Base-by-base conservation (phyloP, 495 filamentous ascomycete genomes). In the Rhypophila decipiens region DNA sequence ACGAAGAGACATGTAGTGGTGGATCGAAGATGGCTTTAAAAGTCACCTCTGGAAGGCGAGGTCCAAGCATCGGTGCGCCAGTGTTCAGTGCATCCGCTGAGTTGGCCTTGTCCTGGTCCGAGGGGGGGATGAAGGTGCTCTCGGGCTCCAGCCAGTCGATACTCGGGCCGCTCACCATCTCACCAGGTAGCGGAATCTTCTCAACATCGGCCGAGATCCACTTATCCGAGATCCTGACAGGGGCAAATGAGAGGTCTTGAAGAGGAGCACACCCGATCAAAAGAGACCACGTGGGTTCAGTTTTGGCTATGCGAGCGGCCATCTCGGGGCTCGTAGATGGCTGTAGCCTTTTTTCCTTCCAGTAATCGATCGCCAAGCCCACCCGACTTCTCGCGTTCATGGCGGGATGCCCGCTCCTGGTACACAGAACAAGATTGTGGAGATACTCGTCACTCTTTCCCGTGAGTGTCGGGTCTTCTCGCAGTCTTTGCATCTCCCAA, bases 1-100 rank as follows among this genome's bases (percentile, higher is more conserved):
- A 61, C 24, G 83, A 74, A 0, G 91, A 84, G 38, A 96, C 66
- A 8, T 87, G 75, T 11, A 98, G 63, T 0, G 90, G 86, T 4
- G 93, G 93, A 42, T 96, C 85, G 24, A 97, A 79, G 23, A 76
- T 85, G 2, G 87, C 90, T 34, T 86, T 75, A 63, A 98, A 97
- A 17, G 84, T 81, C 35, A 89, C 82, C 24, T 90, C 80, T 0
- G 88, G 85, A 10, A 84, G 68, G 40, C 79, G 80, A 4, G 61
- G 58, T 10, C 58, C 61, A 9, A 68, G 51, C 5, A 72, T 48
- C 5, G 58, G 18, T 7, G 7, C 27, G 27, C 27, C 27, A 31
- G 9, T 8, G 12, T 40, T n/a, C 38, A 40, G 21, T 11, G 20
- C 18, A 4, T 40, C 38, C 22, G 64, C 47, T 24, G 68, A 27